phyloP scores from a whole-genome alignment of 202 grass and related monocot species.

The Setaria viridis region DNA sequence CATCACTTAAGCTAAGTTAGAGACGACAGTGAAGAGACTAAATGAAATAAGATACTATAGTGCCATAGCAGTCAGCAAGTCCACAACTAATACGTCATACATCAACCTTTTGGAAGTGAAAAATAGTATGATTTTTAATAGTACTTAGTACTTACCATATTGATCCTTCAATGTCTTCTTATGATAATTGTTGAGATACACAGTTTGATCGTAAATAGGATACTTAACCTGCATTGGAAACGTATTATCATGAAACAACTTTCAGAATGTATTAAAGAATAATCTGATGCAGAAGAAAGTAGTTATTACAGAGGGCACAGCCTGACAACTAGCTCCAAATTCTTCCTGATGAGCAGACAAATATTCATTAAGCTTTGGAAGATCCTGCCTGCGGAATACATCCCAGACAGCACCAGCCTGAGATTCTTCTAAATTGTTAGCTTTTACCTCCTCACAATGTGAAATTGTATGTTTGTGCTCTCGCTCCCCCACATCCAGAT shows the following conservation, averaged over 20 bases:
- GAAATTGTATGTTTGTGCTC: slow-evolving; percentile 30
- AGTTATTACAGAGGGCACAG: slow-evolving; percentile 64
- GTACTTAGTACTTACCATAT: slow-evolving; percentile 64
- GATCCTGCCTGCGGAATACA: slow-evolving; percentile 87
- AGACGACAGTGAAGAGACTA: slow-evolving; percentile 34
- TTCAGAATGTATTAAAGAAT: slow-evolving; percentile 31
- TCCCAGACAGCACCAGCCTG: slow-evolving; percentile 83
- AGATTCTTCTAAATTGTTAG: slow-evolving; percentile 46
- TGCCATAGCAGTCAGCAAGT: slow-evolving; percentile 16
- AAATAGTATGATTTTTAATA: background rate
- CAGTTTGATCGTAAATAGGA: slow-evolving; percentile 81
- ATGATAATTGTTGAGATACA: slow-evolving; percentile 78
- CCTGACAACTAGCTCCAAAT: slow-evolving; percentile 55
- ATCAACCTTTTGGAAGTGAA: slow-evolving; percentile 41
- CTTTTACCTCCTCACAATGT: slow-evolving; percentile 44
- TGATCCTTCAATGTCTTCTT: slow-evolving; percentile 79
- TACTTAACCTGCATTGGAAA: slow-evolving; percentile 54
- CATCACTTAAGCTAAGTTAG: background rate
- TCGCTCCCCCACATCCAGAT: slow-evolving; percentile 46
- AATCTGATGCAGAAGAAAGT: slow-evolving; percentile 42
- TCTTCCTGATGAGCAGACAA: slow-evolving; percentile 69
- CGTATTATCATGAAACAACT: slow-evolving; percentile 45
- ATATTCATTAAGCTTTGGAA: slow-evolving; percentile 88
- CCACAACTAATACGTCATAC: slow-evolving; percentile 25
- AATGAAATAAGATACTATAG: slow-evolving; percentile 32